Evolutionary conservation across 495 filamentous ascomycete genomes (phyloP).

Genomic region (Lepraria neglecta): DNA sequence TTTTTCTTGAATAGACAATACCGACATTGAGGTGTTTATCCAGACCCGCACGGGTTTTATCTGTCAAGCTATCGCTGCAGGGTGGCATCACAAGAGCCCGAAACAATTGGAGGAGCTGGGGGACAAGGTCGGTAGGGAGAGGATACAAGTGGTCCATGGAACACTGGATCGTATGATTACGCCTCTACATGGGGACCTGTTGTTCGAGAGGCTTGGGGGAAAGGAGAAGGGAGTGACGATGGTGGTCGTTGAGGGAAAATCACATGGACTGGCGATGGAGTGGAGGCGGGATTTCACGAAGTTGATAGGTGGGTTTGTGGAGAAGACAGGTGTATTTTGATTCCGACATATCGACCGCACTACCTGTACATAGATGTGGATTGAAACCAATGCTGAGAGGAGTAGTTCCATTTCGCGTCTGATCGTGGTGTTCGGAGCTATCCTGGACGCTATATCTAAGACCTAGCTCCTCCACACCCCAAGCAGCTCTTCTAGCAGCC

Average conservation of each 20-base stretch:
- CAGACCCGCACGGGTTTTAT: constrained; percentile 58
- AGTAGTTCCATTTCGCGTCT: too few relatives aligned
- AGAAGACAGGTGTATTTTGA: constrained; percentile 22
- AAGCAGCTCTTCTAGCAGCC: too few relatives aligned
- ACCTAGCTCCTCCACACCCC: too few relatives aligned
- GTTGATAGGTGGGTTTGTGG: constrained; percentile 49
- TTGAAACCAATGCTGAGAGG: too few relatives aligned
- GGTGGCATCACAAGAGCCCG: constrained; percentile 67
- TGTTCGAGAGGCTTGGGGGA: constrained; percentile 48
- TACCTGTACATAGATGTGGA: not conserved
- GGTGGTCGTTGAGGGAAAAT: constrained; percentile 55
- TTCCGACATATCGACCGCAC: too few relatives aligned
- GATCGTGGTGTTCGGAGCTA: too few relatives aligned
- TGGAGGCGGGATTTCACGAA: constrained; percentile 53
- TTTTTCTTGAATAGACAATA: too few relatives aligned
- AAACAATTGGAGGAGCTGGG: constrained; percentile 57
- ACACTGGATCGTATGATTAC: constrained; percentile 69
- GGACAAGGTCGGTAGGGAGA: constrained; percentile 58
- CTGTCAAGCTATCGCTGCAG: constrained; percentile 69
- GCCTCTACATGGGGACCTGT: constrained; percentile 53
- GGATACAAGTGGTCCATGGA: constrained; percentile 71
- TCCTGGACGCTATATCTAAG: too few relatives aligned
- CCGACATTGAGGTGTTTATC: too few relatives aligned
- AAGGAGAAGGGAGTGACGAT: constrained; percentile 42
- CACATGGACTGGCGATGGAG: constrained; percentile 64